Evolutionary conservation across 2,329 filamentous ascomycete genomes (phyloP).

Genomic region (Colletotrichum cuscutae): DNA sequence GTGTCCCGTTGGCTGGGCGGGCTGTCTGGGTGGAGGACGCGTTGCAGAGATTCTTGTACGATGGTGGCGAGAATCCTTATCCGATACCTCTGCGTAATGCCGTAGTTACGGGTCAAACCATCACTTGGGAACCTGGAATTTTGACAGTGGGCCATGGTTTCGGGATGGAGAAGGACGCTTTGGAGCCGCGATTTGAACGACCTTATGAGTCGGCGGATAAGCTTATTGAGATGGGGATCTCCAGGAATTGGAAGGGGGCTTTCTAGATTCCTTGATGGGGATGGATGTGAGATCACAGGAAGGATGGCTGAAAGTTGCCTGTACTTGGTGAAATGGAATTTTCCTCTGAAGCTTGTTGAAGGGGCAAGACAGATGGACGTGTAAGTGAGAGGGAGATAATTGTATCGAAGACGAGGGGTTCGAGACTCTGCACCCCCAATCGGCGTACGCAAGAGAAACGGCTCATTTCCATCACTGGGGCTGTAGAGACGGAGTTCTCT

Average conservation of each 20-base stretch:
- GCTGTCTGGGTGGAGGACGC: conserved; percentile 24
- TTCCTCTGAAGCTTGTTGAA: too few species aligned
- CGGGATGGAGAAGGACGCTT: conserved; percentile 1
- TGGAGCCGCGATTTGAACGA: background rate
- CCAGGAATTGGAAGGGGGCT: background rate
- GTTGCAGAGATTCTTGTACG: conserved; percentile 39
- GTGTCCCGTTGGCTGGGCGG: background rate
- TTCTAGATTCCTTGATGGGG: background rate
- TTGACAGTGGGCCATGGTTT: background rate
- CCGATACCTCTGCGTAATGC: background rate
- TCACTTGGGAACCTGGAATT: background rate
- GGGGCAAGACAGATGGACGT: too few species aligned
- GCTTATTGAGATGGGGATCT: background rate
- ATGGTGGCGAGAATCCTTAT: conserved; percentile 38
- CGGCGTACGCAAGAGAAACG: too few species aligned
- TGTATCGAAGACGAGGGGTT: too few species aligned
- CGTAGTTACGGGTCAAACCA: background rate
- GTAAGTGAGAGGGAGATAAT: too few species aligned
- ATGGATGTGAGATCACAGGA: too few species aligned
- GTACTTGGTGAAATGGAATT: too few species aligned
- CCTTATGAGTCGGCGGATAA: background rate
- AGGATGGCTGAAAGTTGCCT: too few species aligned
- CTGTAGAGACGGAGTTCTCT: too few species aligned
- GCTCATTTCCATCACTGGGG: too few species aligned
- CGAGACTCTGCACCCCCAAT: too few species aligned